Evolutionary conservation across 495 filamentous ascomycete species (phyloP).

Genomic region (Podospora fimiseda): DNA sequence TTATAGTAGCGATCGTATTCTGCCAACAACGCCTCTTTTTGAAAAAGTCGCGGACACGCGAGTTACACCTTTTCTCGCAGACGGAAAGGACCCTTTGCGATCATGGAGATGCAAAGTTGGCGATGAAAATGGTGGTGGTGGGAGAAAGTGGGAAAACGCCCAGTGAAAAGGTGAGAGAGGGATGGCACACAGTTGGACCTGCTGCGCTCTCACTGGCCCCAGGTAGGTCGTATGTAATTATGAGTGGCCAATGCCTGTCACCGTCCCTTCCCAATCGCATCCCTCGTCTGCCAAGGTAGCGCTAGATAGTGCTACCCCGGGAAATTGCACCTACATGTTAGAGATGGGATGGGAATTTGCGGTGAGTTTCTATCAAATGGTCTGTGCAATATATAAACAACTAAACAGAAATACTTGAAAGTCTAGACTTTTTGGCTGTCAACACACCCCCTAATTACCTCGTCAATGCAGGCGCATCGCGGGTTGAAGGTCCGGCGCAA

Average conservation of each 20-base stretch:
- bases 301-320: conserved; percentile 15
- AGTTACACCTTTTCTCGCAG: conserved; percentile 5
- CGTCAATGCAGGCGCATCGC: not conserved
- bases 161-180: too few species aligned
- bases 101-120: conserved; percentile 5
- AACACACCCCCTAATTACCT: not conserved
- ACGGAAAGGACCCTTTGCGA: conserved; percentile 2
- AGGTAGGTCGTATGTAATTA: conserved; percentile 7
- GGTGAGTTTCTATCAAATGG: not conserved
- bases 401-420: not conserved
- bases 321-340: conserved; percentile 16
- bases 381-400: not conserved
- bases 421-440: not conserved
- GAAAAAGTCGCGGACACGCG: not conserved
- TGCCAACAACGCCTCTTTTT: conserved; percentile 14
- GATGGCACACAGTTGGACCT: too few species aligned
- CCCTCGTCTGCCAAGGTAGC: conserved; percentile 6
- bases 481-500: not conserved
- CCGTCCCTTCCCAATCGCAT: not conserved
- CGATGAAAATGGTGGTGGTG: conserved; percentile 8
- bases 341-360: not conserved
- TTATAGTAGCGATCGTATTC: conserved; percentile 25
- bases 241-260: conserved; percentile 4
- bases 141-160: not conserved
- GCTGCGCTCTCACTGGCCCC: too few species aligned